A percentile compares a stretch with the other conserved stretches of the same genome.
Conservation (phyloP, 495 filamentous ascomycete species). For the Entonaema liquescens region DNA sequence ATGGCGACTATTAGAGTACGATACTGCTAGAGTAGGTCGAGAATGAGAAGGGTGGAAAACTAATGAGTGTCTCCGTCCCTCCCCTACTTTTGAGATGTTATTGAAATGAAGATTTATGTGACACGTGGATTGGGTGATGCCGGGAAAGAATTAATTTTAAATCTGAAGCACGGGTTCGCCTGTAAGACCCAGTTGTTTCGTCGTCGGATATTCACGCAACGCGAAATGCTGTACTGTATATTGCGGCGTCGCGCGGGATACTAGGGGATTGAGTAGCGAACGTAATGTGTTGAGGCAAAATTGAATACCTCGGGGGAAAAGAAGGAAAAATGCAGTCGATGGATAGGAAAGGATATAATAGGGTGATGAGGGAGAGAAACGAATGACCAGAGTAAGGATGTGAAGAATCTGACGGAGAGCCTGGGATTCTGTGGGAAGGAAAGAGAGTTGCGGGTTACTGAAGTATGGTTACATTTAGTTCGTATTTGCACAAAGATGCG, state of each 20-base stretch:
- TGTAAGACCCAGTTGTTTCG: slow-evolving; percentile 18
- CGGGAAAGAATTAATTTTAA: slow-evolving; percentile 30
- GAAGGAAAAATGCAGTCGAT: background rate
- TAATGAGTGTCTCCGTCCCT: slow-evolving; percentile 24
- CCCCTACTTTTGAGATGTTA: slow-evolving; percentile 29
- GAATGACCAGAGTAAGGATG: slow-evolving; percentile 41
- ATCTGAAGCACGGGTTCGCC: slow-evolving; percentile 19
- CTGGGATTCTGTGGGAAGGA: slow-evolving; percentile 23
- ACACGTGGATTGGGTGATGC: slow-evolving; percentile 24
- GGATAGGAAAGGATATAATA: slow-evolving; percentile 14
- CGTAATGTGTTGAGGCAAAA: slow-evolving; percentile 6
- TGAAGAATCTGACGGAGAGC: slow-evolving; percentile 40
- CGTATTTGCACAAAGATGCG: slow-evolving; percentile 45
- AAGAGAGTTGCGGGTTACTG: slow-evolving; percentile 6
- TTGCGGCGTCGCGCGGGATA: background rate
- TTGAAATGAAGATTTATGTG: slow-evolving; percentile 15
- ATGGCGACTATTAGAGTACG: slow-evolving; percentile 42
- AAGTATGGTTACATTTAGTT: slow-evolving; percentile 42
- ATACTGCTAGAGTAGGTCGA: slow-evolving; percentile 2
- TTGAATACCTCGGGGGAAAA: slow-evolving; percentile 3
- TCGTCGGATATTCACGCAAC: slow-evolving; percentile 27
- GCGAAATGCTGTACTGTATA: slow-evolving; percentile 7
- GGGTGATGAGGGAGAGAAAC: slow-evolving; percentile 35
- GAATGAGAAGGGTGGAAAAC: slow-evolving; percentile 16
- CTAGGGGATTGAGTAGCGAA: slow-evolving; percentile 15